Evolutionary conservation across 73 alveolate species (phyloP), one percentile per base, ranked within the genome.

Genomic region (Loxodes magnus): DNA sequence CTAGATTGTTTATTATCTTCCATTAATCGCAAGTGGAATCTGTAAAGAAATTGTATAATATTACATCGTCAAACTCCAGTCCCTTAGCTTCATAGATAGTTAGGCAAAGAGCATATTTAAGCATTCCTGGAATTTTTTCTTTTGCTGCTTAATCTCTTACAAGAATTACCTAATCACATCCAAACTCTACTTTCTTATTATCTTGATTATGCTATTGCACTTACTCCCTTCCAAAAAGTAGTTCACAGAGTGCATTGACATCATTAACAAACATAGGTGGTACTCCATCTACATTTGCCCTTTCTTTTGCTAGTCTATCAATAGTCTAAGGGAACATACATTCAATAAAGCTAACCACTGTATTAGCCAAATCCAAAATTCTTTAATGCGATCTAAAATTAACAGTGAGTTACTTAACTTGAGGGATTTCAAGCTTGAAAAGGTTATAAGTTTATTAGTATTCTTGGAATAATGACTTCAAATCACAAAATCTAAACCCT

Each of bases 71-170:
- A 59, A 77, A 77, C 38, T 82, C 90, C 16, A 82, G 54, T 9
- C 90, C 95, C 42, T 82, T 84, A 6, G 88, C 83, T 51, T 84
- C 96, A 49, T 63, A 79, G 22, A 79, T 82, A 19, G 91, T 84
- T 17, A 84, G 63, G 39, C 90, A 70, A 4, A 84, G 64, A 22
- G 82, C 74, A 33, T 56, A 48, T 17, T 77, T 28, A 2, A 84
- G 60, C 36, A 73, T 46, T 0, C 35, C 55, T 7, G 87, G 92
- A 1, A 84, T 43, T 3, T 55, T 53, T 35, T 33, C 28, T 50
- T 82, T 82, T 29, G 78, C 50, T 36, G 76, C 90, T 28, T 79
- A 63, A 36, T 58, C 74, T 50, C 90, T 74, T 0, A 82, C 90
- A 35, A 84, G 73, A 7, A 79, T 68, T 1, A 75, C 96, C 52